Evolutionary conservation across 2,329 filamentous ascomycete species (phyloP).

Genomic region (Fusarium succisae): DNA sequence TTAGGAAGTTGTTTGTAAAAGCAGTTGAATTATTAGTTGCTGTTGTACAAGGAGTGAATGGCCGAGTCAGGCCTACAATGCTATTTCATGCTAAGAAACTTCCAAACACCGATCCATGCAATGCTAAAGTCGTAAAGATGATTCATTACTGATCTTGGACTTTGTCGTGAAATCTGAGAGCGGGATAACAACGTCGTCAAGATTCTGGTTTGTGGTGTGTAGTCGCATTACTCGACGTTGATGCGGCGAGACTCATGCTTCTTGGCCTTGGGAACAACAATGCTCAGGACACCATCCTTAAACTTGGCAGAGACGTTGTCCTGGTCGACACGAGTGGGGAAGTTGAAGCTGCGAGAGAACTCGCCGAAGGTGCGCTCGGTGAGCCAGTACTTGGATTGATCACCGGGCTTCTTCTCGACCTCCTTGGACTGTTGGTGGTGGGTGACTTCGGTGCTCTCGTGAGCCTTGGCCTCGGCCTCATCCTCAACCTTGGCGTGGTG

Average conservation of each 20-base stretch:
- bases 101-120: slow-evolving; percentile 34
- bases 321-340: slow-evolving; percentile 71
- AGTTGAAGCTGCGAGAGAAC: slow-evolving; percentile 75
- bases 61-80: slow-evolving; percentile 8
- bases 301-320: slow-evolving; percentile 69
- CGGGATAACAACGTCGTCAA: not conserved
- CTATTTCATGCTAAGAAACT: slow-evolving; percentile 15
- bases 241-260: slow-evolving; percentile 67
- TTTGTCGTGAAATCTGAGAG: not conserved
- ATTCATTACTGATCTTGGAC: not conserved
- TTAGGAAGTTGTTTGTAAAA: not conserved
- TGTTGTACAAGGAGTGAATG: slow-evolving; percentile 37
- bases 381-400: slow-evolving; percentile 74
- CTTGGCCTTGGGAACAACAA: slow-evolving; percentile 73
- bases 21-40: slow-evolving; percentile 18
- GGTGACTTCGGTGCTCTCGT: slow-evolving; percentile 37
- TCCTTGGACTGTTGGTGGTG: slow-evolving; percentile 41
- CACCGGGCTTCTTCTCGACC: slow-evolving; percentile 46
- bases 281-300: slow-evolving; percentile 71
- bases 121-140: slow-evolving; percentile 2
- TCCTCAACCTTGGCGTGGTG: slow-evolving; percentile 75
- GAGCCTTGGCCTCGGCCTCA: slow-evolving; percentile 46
- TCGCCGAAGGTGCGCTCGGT: slow-evolving; percentile 72
- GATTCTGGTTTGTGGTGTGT: not conserved
- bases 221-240: slow-evolving; percentile 55